These are phyloP conservation scores for Mediolabrus comicus DNA, from an alignment of 108 stramenopile genomes.

Conservation along the genomic window DNA sequence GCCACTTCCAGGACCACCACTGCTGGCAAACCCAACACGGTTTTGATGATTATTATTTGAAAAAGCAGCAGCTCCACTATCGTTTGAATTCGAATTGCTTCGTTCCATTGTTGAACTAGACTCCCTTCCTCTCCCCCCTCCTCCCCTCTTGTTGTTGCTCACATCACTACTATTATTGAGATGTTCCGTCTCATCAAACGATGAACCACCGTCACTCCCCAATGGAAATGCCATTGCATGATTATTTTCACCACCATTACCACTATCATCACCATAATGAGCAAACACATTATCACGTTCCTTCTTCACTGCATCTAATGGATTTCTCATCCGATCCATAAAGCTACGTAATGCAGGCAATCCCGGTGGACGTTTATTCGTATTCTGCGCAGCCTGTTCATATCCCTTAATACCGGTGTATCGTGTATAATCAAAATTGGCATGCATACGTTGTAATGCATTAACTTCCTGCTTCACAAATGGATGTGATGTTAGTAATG, in stretches of 20 bases:
- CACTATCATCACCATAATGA: neutral
- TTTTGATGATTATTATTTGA: constrained; percentile 28
- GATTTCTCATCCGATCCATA: constrained; percentile 67
- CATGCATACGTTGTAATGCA: constrained; percentile 70
- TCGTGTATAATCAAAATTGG: constrained; percentile 26
- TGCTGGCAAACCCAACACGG: constrained; percentile 12
- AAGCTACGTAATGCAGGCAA: constrained; percentile 67
- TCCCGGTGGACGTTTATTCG: constrained; percentile 45
- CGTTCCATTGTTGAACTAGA: constrained; percentile 15
- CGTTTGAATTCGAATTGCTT: neutral
- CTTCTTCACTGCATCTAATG: constrained; percentile 46
- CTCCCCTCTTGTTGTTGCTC: constrained; percentile 7
- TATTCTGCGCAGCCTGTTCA: constrained; percentile 13
- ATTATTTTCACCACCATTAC: neutral
- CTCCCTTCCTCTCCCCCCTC: neutral
- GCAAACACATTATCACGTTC: constrained; percentile 18
- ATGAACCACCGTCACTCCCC: neutral
- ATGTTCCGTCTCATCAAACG: neutral
- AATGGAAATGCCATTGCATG: constrained; percentile 10
- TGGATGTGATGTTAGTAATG: constrained; percentile 69
- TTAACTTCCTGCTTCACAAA: constrained; percentile 84
- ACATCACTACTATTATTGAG: constrained; percentile 11
- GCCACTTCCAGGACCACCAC: neutral
- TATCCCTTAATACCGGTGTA: constrained; percentile 24
- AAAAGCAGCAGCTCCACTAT: neutral